phyloP scores from a whole-genome alignment of 2,329 filamentous ascomycete species.

The Penicillium paneum region DNA sequence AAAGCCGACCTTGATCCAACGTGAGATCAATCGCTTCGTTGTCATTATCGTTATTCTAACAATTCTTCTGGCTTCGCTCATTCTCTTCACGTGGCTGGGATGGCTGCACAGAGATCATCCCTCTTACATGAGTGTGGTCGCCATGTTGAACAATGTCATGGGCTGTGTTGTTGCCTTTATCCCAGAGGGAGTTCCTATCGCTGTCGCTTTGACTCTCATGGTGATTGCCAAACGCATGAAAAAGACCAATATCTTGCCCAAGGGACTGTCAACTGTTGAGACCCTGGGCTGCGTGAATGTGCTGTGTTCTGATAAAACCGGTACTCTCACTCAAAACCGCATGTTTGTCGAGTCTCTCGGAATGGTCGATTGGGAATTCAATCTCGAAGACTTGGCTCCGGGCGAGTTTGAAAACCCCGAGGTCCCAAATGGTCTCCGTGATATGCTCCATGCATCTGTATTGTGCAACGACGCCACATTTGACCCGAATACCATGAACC shows the following conservation, averaged over 20 bases:
- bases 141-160: slow-evolving; percentile 70
- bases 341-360: slow-evolving; percentile 58
- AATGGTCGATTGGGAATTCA: slow-evolving; percentile 26
- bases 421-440: slow-evolving; percentile 47
- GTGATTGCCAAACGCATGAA: slow-evolving; percentile 75
- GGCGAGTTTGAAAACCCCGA: slow-evolving; percentile 12
- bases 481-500: slow-evolving; percentile 60
- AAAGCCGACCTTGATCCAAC: slow-evolving; percentile 67
- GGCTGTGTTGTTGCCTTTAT: slow-evolving; percentile 73
- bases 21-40: slow-evolving; percentile 71
- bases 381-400: slow-evolving; percentile 16
- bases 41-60: slow-evolving; percentile 67
- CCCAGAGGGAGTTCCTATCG: slow-evolving; percentile 71
- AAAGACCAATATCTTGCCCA: slow-evolving; percentile 73
- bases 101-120: slow-evolving; percentile 66
- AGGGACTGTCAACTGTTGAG: slow-evolving; percentile 75
- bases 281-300: slow-evolving; percentile 72
- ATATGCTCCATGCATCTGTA: slow-evolving; percentile 61
- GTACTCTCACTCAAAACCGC: slow-evolving; percentile 59
- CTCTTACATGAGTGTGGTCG: slow-evolving; percentile 67
- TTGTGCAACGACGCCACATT: slow-evolving; percentile 76
- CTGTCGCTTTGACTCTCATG: slow-evolving; percentile 67
- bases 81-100: slow-evolving; percentile 57
- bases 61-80: slow-evolving; percentile 56
- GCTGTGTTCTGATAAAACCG: slow-evolving; percentile 76